Evolutionary conservation across 108 stramenopile genomes (phyloP).

Genomic region (Parietichytrium sp.): DNA sequence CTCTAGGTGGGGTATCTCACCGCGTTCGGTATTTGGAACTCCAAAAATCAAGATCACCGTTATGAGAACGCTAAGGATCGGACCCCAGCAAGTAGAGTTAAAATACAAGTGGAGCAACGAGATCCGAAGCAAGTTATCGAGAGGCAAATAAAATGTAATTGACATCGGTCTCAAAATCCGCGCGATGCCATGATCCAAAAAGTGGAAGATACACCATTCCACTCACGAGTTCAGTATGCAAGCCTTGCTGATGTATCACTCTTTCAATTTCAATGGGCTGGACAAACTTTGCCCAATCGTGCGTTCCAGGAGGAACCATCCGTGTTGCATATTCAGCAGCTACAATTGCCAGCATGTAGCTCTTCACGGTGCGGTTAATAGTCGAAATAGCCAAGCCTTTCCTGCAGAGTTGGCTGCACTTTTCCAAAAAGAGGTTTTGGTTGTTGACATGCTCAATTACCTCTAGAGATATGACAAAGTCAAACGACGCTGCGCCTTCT

Average conservation of each 20-base stretch:
- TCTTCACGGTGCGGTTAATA: neutral
- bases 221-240: neutral
- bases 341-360: conserved; percentile 15
- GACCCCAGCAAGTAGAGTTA: no score
- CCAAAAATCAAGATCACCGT: no score
- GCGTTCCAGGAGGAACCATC: conserved; percentile 25
- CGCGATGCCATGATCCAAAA: neutral
- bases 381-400: conserved; percentile 29
- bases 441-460: conserved; percentile 36
- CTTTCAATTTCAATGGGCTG: conserved; percentile 16
- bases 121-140: no score
- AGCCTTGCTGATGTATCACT: neutral
- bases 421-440: neutral
- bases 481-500: neutral
- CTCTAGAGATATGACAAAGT: neutral
- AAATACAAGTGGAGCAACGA: no score
- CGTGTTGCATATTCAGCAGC: conserved; percentile 2
- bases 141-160: conserved; percentile 26
- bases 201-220: conserved; percentile 19
- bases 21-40: no score
- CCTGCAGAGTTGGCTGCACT: neutral
- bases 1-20: no score
- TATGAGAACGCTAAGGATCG: no score
- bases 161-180: neutral
- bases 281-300: conserved; percentile 33